Evolutionary conservation across 345 rosid species (phyloP), one percentile per base, ranked within the genome.

Genomic region (Bruguiera parviflora): DNA sequence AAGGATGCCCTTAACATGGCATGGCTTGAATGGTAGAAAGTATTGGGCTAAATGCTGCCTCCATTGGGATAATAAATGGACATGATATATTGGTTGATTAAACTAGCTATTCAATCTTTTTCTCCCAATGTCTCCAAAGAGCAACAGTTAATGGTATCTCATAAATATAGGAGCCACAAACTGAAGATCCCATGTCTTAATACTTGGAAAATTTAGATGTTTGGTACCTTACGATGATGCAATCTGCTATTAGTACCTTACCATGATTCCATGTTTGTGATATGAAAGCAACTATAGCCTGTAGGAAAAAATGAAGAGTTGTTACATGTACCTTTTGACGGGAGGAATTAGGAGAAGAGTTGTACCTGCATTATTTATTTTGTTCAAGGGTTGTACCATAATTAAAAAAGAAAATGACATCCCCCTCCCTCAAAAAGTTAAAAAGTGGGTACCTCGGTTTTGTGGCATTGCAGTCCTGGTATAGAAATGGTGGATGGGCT

Each of bases 191-290:
- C 63, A 58, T 15, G 5, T 67, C 53, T 58, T 56, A 29, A 43
- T 57, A 39, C 22, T 57, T 18, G 61, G 58, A 68, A 68, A 59
- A 28, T 57, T 47, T 43, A 58, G 61, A 27, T 58, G 29, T 27
- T 68, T 31, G 22, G 25, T 5, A 31, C 15, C 57, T 47, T 11
- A 11, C 21, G 4, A 64, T 13, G 46, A 43, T 29, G 59, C 31
- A 51, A 21, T 27, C 52, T 60, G 20, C 13, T 25, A 51, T 55
- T 20, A 19, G 29, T 32, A 15, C 31, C 28, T 43, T 27, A 19
- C 63, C 58, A 1, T 27, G 63, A 46, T 49, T 32, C 37, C 58
- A 2, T 69, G 57, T 33, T 69, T 69, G 51, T 8, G 15, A 47
- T 58, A 15, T 56, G 32, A 21, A 61, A 53, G 27, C 61, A 67